A percentile compares a stretch with the other conserved stretches of the same genome.
Conservation (phyloP, 208 protist genomes). For the Perkinsela sp. region DNA sequence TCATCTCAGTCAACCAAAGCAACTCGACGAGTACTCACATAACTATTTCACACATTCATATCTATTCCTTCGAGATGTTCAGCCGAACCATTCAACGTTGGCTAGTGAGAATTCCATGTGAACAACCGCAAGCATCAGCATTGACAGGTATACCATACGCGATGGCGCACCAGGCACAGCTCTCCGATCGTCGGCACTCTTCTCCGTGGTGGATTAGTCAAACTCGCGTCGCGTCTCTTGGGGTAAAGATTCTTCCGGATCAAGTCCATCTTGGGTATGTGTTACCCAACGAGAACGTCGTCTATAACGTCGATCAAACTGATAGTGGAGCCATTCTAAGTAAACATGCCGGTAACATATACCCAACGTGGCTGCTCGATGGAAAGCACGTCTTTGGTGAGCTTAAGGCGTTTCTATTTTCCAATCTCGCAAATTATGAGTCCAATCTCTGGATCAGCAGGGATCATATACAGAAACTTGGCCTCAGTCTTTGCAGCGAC, state of each 20-base stretch:
- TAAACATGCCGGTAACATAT: not conserved
- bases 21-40: too few relatives aligned
- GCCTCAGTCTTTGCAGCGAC: not conserved
- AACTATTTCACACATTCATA: too few relatives aligned
- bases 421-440: not conserved
- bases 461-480: not conserved
- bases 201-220: not conserved
- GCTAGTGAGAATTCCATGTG: too few relatives aligned
- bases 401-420: not conserved
- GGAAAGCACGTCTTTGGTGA: not conserved
- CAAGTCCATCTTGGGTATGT: not conserved
- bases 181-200: not conserved
- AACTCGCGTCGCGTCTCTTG: not conserved
- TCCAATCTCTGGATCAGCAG: not conserved
- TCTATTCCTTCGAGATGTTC: too few relatives aligned
- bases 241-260: not conserved
- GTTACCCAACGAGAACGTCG: not conserved
- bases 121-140: too few relatives aligned
- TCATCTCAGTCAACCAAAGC: too few relatives aligned
- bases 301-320: not conserved
- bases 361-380: not conserved
- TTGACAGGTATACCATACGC: not conserved
- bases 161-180: not conserved
- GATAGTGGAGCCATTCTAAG: not conserved
- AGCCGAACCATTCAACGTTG: too few relatives aligned